These are phyloP conservation scores for Keithomyces neogunnii DNA, from an alignment of 2,329 filamentous ascomycete species.

Conservation along the genomic window DNA sequence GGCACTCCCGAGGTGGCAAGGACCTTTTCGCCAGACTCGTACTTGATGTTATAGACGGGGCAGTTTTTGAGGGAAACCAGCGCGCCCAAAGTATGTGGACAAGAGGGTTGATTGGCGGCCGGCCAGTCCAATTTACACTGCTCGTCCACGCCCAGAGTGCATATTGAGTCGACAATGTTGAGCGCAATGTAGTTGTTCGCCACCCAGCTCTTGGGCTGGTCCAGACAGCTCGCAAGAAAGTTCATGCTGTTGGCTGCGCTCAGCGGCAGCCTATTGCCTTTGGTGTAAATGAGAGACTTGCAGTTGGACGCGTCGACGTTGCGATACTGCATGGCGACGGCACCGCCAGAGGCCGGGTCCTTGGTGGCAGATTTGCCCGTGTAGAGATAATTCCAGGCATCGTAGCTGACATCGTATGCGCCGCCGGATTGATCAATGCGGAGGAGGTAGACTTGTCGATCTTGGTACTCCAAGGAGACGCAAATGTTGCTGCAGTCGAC, in stretches of 20 bases:
- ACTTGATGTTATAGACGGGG: constrained; percentile 39
- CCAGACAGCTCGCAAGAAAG: constrained; percentile 38
- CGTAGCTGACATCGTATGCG: constrained; percentile 51
- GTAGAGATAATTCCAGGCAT: constrained; percentile 53
- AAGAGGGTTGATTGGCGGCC: constrained; percentile 34
- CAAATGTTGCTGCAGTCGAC: constrained; percentile 49
- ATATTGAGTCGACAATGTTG: constrained; percentile 42
- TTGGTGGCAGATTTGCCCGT: constrained; percentile 37
- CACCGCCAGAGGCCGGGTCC: constrained; percentile 38
- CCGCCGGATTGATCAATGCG: constrained; percentile 49
- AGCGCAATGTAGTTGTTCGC: constrained; percentile 38
- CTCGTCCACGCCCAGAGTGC: constrained; percentile 38
- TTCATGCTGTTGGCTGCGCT: constrained; percentile 46
- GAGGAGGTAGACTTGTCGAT: constrained; percentile 47
- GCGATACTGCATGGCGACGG: constrained; percentile 37
- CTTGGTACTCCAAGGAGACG: constrained; percentile 40
- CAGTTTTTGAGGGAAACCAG: constrained; percentile 23
- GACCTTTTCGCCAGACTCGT: constrained; percentile 34
- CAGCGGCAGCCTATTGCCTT: constrained; percentile 29
- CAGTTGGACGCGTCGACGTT: constrained; percentile 37
- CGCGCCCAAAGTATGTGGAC: constrained; percentile 32
- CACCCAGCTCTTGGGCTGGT: constrained; percentile 34
- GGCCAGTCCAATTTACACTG: constrained; percentile 35
- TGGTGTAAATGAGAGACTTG: constrained; percentile 36
- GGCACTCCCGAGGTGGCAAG: constrained; percentile 19